Percentiles rank a stretch among this genome's conserved stretches.
phyloP scores from a whole-genome alignment of 208 protist genomes.

The Trichomonas tenax region DNA sequence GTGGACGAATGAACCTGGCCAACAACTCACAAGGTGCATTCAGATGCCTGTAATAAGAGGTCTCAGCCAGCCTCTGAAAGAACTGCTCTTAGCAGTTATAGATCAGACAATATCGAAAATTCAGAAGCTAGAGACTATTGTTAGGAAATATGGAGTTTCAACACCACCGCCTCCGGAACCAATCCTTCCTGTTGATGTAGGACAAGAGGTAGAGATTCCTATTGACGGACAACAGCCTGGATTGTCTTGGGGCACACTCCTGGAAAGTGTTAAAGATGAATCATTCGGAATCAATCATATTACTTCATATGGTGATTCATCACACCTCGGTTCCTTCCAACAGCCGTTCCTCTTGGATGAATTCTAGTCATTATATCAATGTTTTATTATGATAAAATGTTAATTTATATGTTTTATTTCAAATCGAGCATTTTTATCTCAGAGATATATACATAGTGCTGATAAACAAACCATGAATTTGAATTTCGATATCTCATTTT shows the following conservation, averaged over 20 bases:
- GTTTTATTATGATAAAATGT: not conserved
- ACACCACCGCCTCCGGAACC: not conserved
- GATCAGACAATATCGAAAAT: not conserved
- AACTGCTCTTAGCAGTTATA: not conserved
- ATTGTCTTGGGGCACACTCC: not conserved
- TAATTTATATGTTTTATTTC: too few species aligned
- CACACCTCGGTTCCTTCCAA: not conserved
- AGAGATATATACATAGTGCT: too few species aligned
- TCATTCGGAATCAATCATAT: not conserved
- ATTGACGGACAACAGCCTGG: not conserved
- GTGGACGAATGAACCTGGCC: not conserved
- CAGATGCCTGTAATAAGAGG: not conserved
- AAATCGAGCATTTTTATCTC: too few species aligned
- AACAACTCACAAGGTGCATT: not conserved
- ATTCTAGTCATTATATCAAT: not conserved
- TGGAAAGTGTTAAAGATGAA: not conserved
- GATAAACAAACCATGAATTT: too few species aligned
- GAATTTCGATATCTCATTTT: too few species aligned
- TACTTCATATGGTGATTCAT: constrained; percentile 5
- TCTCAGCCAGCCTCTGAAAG: not conserved
- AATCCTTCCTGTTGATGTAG: not conserved
- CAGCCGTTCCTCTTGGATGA: not conserved
- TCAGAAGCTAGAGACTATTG: not conserved
- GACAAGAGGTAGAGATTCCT: not conserved
- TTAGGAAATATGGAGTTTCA: not conserved